A percentile compares a stretch with the other conserved stretches of the same genome.
phyloP scores from a whole-genome alignment of 2,329 filamentous ascomycete species.

The Orbilia blumenaviensis region DNA sequence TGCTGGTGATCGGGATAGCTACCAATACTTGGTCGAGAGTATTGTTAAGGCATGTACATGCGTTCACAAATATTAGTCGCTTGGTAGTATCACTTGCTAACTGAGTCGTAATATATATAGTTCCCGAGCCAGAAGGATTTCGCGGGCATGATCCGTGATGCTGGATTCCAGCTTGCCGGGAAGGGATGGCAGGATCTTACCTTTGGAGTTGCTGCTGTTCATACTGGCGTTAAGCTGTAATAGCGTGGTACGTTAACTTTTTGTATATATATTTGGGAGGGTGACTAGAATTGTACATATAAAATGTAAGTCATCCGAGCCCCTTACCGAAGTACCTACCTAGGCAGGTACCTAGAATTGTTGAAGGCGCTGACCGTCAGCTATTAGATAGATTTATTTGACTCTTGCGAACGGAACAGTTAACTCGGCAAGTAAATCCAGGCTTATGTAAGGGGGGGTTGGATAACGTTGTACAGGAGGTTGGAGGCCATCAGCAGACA shows the following conservation, averaged over 20 bases:
- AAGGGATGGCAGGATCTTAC: slow-evolving; percentile 89
- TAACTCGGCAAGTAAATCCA: background rate
- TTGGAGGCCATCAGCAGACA: background rate
- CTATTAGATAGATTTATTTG: slow-evolving; percentile 1
- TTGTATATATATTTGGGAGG: too few species aligned
- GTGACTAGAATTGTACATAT: slow-evolving; percentile 53
- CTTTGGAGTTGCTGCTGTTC: slow-evolving; percentile 91
- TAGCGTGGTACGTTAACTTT: slow-evolving; percentile 21
- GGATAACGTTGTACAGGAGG: background rate
- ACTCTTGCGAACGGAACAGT: background rate
- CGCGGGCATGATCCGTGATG: slow-evolving; percentile 79
- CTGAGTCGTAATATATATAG: too few species aligned
- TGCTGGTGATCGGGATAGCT: slow-evolving; percentile 91
- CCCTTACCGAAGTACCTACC: too few species aligned
- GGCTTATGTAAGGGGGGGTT: background rate
- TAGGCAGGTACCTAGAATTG: background rate
- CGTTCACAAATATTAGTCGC: background rate
- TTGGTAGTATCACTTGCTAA: background rate
- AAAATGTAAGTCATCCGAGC: slow-evolving; percentile 42
- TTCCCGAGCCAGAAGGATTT: slow-evolving; percentile 90
- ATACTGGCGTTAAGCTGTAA: slow-evolving; percentile 88
- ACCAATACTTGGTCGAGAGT: slow-evolving; percentile 98
- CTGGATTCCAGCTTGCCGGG: slow-evolving; percentile 85
- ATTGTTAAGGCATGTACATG: slow-evolving; percentile 72
- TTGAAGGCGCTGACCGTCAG: too few species aligned